Evolutionary conservation across 2,329 filamentous ascomycete species (phyloP), one percentile per base, ranked within the genome.

Genomic region (Mariannaea sp.): DNA sequence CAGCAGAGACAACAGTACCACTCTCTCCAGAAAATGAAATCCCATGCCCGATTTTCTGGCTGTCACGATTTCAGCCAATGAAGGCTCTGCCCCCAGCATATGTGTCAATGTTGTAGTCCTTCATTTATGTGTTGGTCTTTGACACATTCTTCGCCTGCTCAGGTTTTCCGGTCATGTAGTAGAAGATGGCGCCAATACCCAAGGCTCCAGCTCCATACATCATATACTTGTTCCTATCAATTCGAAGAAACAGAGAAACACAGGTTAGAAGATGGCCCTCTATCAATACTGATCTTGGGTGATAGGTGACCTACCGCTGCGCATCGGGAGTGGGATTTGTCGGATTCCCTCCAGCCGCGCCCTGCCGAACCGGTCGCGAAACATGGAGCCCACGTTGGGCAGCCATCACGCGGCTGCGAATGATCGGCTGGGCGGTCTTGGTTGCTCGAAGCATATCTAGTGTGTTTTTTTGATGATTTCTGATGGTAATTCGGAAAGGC

Each of bases 161-260:
- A 0, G 63, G 51, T 4, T 19, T 14, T 3, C 19, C 36, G 42
- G 36, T 49, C 4, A 65, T 45, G 7, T 58, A 33, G 10, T 60
- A 66, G 52, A 65, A 63, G 1, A 14, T 4, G 7, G 39, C 17
- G 1, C 61, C 61, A 26, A 65, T 14, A 2, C 49, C 58, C 7
- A 66, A 48, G 3, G 58, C 64, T 1, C 54, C 44, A 4, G 56
- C 58, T 3, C 55, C 56, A 3, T 61, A 10, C 35, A 51, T 45
- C 1, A 58, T 13, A 1, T 53, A 48, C 7, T 55, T 29, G 9
- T 55, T 22, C 10, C 61, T 66, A 20, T 7, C 2, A 20, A 5
- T 26, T 22, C n/a, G n/a, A n/a, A n/a, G n/a, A n/a, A n/a, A n/a
- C n/a, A n/a, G 19, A 19, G n/a, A 14, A 17, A n/a, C n/a, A n/a